Conservation (phyloP, 352 stramenopile species). For the Blastocystis sp. region DNA sequence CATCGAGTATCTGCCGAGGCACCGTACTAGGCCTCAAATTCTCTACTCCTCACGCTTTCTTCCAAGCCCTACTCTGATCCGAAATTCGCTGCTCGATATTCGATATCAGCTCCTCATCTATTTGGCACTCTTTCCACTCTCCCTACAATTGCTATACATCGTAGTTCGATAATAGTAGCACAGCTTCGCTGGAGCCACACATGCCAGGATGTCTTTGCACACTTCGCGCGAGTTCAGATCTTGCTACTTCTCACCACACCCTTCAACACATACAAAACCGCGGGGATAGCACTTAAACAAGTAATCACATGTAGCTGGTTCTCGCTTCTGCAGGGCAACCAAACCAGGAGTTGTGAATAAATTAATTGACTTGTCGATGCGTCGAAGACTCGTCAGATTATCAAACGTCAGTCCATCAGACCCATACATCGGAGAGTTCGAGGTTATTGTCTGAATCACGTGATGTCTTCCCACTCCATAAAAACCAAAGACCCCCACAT, state of each 20-base stretch:
- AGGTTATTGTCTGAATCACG: not conserved
- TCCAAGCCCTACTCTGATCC: not conserved
- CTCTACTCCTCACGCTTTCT: not conserved
- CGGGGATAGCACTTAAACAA: slow-evolving; percentile 1
- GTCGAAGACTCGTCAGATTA: not conserved
- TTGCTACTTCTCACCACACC: not conserved
- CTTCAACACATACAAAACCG: not conserved
- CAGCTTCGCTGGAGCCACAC: not conserved
- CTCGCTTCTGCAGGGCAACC: not conserved
- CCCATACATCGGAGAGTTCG: not conserved
- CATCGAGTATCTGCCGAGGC: not conserved
- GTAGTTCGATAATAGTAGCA: slow-evolving; percentile 8
- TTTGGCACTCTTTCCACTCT: not conserved
- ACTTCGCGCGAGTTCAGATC: not conserved
- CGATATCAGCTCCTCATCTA: slow-evolving; percentile 10
- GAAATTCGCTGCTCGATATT: not conserved
- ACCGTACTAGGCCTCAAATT: not conserved
- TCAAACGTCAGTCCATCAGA: not conserved
- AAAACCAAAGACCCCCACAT: slow-evolving; percentile 9
- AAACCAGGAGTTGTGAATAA: slow-evolving; percentile 3
- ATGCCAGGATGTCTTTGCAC: not conserved
- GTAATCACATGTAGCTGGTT: not conserved
- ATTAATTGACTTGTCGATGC: slow-evolving; percentile 22
- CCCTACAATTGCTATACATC: not conserved
- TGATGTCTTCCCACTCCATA: not conserved